Percentiles rank a stretch among this genome's conserved stretches.
Evolutionary conservation across 192 early-diverging fungal species (phyloP).

Genomic region (Entophlyctis luteolus): DNA sequence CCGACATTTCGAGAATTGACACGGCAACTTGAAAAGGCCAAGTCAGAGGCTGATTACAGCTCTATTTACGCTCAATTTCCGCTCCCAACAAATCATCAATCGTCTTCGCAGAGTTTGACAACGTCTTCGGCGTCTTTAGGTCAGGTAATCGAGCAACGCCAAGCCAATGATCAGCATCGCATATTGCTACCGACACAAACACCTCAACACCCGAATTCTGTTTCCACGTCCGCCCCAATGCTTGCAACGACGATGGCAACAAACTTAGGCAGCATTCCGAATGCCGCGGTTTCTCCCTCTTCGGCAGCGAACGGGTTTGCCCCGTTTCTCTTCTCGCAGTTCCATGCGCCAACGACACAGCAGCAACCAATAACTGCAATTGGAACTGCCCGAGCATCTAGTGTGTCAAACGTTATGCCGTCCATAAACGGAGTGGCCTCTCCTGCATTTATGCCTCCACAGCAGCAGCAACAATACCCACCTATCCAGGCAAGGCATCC

Average conservation of each 20-base stretch:
- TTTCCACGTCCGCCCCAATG: conserved; percentile 4
- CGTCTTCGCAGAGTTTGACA: not conserved
- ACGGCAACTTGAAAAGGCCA: conserved; percentile 17
- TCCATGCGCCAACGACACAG: not conserved
- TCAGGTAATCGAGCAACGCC: not conserved
- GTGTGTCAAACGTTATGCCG: not conserved
- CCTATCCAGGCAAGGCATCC: not conserved
- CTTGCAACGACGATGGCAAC: not conserved
- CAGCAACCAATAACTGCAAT: not conserved
- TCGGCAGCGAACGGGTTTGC: not conserved
- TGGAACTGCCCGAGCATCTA: not conserved
- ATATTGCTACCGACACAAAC: not conserved
- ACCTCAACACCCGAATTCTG: conserved; percentile 14
- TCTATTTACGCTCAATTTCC: conserved; percentile 12
- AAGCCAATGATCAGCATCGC: conserved; percentile 6
- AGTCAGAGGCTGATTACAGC: conserved; percentile 14
- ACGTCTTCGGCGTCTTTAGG: not conserved
- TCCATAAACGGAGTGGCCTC: not conserved
- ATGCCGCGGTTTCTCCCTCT: not conserved
- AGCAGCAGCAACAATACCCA: not conserved
- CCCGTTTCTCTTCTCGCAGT: not conserved
- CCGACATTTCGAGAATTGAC: conserved; percentile 24
- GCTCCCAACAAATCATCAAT: not conserved
- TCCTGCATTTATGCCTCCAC: not conserved
- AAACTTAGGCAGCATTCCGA: not conserved